phyloP scores from a whole-genome alignment of 2,329 filamentous ascomycete genomes.

The Chaetomiaceae sp. region DNA sequence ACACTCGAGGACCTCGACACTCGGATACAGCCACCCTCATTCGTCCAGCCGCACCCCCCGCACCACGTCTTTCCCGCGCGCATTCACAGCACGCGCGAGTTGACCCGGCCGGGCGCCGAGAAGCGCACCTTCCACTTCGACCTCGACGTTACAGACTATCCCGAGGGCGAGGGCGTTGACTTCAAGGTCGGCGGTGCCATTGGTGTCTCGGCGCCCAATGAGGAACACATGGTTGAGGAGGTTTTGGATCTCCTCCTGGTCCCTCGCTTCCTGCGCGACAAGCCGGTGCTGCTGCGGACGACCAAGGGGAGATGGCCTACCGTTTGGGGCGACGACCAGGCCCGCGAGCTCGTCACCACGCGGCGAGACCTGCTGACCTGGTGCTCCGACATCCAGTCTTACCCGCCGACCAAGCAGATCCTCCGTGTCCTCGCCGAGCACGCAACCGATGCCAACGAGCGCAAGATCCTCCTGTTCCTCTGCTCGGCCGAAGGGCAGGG shows the following conservation, averaged over 20 bases:
- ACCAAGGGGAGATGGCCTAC: slow-evolving; percentile 87
- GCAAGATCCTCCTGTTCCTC: slow-evolving; percentile 81
- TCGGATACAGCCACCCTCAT: slow-evolving; percentile 70
- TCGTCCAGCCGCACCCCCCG: slow-evolving; percentile 91
- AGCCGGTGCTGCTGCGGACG: slow-evolving; percentile 74
- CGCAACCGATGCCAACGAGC: slow-evolving; percentile 73
- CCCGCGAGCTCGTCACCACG: slow-evolving; percentile 83
- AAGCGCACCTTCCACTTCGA: slow-evolving; percentile 98
- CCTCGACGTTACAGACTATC: slow-evolving; percentile 89
- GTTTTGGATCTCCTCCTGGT: slow-evolving; percentile 78
- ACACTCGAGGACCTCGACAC: slow-evolving; percentile 49
- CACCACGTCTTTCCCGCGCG: slow-evolving; percentile 90
- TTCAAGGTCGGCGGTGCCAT: slow-evolving; percentile 97
- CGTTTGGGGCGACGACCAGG: slow-evolving; percentile 89
- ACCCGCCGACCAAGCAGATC: slow-evolving; percentile 82
- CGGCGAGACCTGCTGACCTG: slow-evolving; percentile 89
- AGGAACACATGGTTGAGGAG: slow-evolving; percentile 70
- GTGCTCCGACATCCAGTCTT: slow-evolving; percentile 92
- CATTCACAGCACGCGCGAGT: slow-evolving; percentile 75
- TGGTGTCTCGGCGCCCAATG: slow-evolving; percentile 86
- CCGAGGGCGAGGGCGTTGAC: slow-evolving; percentile 75
- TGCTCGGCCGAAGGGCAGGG: slow-evolving; percentile 87
- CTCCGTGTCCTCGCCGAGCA: slow-evolving; percentile 83
- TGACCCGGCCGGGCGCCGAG: slow-evolving; percentile 84
- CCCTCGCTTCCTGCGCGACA: slow-evolving; percentile 77